Percentiles rank a stretch among this genome's conserved stretches.
Conservation (phyloP, 2,329 filamentous ascomycete species). For the Phaeosphaeriaceae sp. region DNA sequence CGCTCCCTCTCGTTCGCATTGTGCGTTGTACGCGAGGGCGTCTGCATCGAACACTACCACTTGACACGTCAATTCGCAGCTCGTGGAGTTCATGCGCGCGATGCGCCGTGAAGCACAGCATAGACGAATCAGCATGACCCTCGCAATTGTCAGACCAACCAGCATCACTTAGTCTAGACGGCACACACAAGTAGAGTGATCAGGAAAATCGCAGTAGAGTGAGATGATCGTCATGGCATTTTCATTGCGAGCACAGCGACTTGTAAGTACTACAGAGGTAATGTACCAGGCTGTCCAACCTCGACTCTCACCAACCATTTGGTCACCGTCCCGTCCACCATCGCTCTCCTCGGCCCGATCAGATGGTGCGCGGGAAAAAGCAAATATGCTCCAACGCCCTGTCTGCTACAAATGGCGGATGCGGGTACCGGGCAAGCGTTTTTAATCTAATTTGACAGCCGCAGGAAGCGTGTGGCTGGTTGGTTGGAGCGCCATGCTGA, state of each 20-base stretch:
- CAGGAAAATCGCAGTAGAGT: too few species aligned
- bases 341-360: not conserved
- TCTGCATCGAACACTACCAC: not conserved
- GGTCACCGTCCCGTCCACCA: not conserved
- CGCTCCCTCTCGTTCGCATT: conserved; percentile 32
- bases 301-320: not conserved
- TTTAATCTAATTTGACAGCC: not conserved
- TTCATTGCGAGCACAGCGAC: too few species aligned
- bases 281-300: too few species aligned
- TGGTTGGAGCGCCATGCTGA: not conserved
- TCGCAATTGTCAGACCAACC: not conserved
- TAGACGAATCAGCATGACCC: conserved; percentile 1
- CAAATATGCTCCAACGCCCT: not conserved
- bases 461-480: not conserved
- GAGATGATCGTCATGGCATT: too few species aligned
- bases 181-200: too few species aligned
- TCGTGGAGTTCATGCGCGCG: conserved; percentile 36
- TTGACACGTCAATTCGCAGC: conserved; percentile 40
- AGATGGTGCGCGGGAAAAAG: not conserved
- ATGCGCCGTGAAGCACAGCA: conserved; percentile 7
- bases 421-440: not conserved
- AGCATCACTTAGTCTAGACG: not conserved
- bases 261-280: too few species aligned
- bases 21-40: conserved; percentile 26
- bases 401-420: too few species aligned